Base-by-base conservation (phyloP, 768 basidiomycete species). In the Lactarius sp. region DNA sequence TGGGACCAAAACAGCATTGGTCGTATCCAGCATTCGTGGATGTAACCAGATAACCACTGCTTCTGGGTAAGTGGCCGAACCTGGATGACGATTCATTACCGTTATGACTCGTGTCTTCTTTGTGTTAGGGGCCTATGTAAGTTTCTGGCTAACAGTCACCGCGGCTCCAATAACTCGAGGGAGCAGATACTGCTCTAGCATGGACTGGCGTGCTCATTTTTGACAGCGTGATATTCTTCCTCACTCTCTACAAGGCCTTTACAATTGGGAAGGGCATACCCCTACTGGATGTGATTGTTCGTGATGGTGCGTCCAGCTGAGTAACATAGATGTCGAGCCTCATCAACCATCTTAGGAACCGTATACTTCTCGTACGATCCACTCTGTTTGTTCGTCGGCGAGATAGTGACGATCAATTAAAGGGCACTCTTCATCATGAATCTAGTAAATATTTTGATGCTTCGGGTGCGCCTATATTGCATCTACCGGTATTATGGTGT, bases 311-410 rank as follows among this genome's bases (percentile, higher is more conserved):
- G 62, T 54, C 39, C 3, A 31, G n/a, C 10, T 27, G 3, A 20
- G 33, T 18, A 22, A 5, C 4, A 12, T 18, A 5, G 6, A 14
- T 52, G 41, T 14, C 34, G 18, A 34, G 33, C 4, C n/a, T 50
- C 2, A 64, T 18, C n/a, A 13, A 27, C 14, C 46, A n/a, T 22
- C 10, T 8, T 31, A 64, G 62, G 62, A 3, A 22, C 58, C 46
- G 54, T 64, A 20, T 64, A 64, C 47, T 64, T 41, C 47, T 64
- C 62, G 62, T 64, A 54, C 31, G 62, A 13, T 13, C 7, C 18
- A 13, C 34, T 18, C 27, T 27, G 27, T 27, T 27, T 3, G 27
- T 27, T 27, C 27, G 27, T 27, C 27, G 27, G 3, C 27, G 27
- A 27, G 27, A 27, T 27, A 27, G 27, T 27, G 27, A 27, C 27